Evolutionary conservation across 2,329 filamentous ascomycete genomes (phyloP).

Genomic region (Colletotrichum acutatum): DNA sequence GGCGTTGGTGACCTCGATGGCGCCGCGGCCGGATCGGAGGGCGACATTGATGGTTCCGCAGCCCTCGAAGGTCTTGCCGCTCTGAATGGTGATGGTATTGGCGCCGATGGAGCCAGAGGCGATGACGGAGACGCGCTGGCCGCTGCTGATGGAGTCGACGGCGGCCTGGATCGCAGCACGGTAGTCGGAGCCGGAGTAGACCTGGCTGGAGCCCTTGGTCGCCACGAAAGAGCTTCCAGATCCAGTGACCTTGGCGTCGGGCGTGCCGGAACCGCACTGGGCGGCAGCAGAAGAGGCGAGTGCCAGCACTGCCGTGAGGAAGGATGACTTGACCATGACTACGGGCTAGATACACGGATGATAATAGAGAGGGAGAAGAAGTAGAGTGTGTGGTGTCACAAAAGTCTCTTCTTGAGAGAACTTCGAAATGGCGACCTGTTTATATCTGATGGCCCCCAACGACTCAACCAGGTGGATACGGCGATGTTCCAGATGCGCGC

Average conservation of each 20-base stretch:
- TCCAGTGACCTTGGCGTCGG: constrained; percentile 59
- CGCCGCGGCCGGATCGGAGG: constrained; percentile 56
- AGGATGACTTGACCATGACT: constrained; percentile 38
- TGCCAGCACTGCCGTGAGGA: constrained; percentile 51
- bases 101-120: constrained; percentile 66
- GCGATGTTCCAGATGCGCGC: constrained; percentile 19
- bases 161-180: constrained; percentile 64
- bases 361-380: neutral
- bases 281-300: constrained; percentile 50
- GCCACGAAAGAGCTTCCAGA: constrained; percentile 57
- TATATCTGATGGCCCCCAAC: neutral
- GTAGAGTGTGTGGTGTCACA: neutral
- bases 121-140: constrained; percentile 64
- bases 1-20: constrained; percentile 63
- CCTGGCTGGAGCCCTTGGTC: constrained; percentile 52
- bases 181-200: constrained; percentile 66
- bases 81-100: constrained; percentile 60
- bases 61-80: constrained; percentile 68
- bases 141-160: constrained; percentile 60
- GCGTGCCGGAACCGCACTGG: constrained; percentile 60
- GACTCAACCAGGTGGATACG: neutral
- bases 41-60: constrained; percentile 65
- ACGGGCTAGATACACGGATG: neutral
- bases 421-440: neutral
- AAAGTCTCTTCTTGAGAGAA: too few species aligned